phyloP scores from a whole-genome alignment of 2,329 filamentous ascomycete species.

The Daldinia eschscholtzii region DNA sequence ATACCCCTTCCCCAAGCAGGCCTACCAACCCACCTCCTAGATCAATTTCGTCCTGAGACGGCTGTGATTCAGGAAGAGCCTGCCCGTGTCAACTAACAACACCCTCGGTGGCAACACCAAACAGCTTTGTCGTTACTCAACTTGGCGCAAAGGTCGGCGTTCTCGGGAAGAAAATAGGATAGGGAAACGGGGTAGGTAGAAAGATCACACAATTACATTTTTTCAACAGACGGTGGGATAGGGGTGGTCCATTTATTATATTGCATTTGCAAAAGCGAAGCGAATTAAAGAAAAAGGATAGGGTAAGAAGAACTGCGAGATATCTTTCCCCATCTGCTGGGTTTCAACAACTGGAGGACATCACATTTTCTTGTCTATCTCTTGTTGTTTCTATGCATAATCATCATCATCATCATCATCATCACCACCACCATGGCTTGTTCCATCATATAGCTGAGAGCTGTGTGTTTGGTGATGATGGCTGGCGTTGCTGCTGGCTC shows the following conservation, averaged over 20 bases:
- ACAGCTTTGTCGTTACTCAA: constrained; percentile 54
- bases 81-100: background rate
- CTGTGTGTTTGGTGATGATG: background rate
- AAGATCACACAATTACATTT: constrained; percentile 11
- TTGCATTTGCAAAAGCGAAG: constrained; percentile 15
- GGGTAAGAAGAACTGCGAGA: constrained; percentile 2
- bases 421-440: no score
- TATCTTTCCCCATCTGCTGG: constrained; percentile 22
- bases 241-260: background rate
- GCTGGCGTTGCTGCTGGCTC: background rate
- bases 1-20: constrained; percentile 85
- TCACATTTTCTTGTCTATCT: constrained; percentile 13
- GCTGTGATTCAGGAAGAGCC: constrained; percentile 3
- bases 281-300: constrained; percentile 5
- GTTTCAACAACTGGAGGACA: constrained; percentile 42
- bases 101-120: constrained; percentile 27
- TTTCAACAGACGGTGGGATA: constrained; percentile 14
- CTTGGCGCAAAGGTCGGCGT: constrained; percentile 54
- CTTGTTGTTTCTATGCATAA: constrained; percentile 9
- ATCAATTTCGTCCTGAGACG: constrained; percentile 1
- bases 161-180: constrained; percentile 44
- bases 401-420: background rate
- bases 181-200: constrained; percentile 26
- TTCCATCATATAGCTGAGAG: background rate
- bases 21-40: constrained; percentile 67